Evolutionary conservation across 441 rosid species (phyloP).

Genomic region (Aleurites moluccanus): DNA sequence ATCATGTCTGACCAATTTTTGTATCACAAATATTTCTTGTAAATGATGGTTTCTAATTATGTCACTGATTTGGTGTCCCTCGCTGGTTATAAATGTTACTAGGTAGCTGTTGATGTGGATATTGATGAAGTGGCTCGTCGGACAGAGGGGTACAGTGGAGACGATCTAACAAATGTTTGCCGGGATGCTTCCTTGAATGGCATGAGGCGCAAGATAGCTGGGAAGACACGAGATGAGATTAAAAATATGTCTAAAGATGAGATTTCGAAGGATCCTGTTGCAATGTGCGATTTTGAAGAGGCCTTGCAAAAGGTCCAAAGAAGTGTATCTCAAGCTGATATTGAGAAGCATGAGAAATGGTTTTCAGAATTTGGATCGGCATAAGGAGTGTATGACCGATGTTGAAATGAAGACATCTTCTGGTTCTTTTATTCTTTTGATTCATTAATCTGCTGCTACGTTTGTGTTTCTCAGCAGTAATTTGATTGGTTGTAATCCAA

Average conservation of each 20-base stretch:
- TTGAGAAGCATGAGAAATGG: slow-evolving; percentile 99
- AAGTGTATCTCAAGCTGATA: slow-evolving; percentile 85
- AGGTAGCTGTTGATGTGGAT: slow-evolving; percentile 92
- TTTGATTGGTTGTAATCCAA: slow-evolving; percentile 22
- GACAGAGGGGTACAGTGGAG: slow-evolving; percentile 99
- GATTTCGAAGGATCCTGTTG: slow-evolving; percentile 95
- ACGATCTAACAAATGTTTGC: slow-evolving; percentile 96
- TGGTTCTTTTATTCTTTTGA: slow-evolving; percentile 5
- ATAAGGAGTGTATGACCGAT: slow-evolving; percentile 15
- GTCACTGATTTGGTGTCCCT: neutral
- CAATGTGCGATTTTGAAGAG: slow-evolving; percentile 98
- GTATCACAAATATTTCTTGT: neutral
- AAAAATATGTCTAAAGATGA: slow-evolving; percentile 98
- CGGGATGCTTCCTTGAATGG: slow-evolving; percentile 98
- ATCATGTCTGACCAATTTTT: neutral
- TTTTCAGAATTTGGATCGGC: slow-evolving; percentile 91
- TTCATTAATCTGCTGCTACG: neutral
- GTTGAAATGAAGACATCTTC: slow-evolving; percentile 1
- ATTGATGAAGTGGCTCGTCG: slow-evolving; percentile 88
- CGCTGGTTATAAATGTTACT: neutral
- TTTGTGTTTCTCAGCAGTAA: slow-evolving; percentile 13
- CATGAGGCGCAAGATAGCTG: slow-evolving; percentile 98
- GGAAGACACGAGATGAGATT: slow-evolving; percentile 96
- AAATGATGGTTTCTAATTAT: neutral
- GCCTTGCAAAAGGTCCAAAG: slow-evolving; percentile 90